Conservation (phyloP, 257 asterid species). For the Cynanchum wilfordii region DNA sequence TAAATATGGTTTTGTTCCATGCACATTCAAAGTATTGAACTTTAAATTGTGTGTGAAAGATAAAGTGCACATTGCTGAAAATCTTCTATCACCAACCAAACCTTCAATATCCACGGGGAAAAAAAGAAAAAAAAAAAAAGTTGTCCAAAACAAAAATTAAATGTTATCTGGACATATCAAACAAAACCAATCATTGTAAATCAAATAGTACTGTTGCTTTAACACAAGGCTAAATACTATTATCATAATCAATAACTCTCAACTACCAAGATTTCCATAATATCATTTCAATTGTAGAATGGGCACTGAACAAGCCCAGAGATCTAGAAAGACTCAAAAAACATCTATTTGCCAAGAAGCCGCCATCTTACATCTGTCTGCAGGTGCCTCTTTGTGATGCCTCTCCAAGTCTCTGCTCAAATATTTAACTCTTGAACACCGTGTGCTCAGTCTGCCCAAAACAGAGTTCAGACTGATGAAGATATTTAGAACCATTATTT, state of each 20-base stretch:
- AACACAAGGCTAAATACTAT: background rate
- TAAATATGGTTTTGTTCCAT: background rate
- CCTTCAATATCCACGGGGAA: background rate
- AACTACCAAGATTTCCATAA: background rate
- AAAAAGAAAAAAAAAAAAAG: background rate
- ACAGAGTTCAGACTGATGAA: background rate
- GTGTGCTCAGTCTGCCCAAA: conserved; percentile 7
- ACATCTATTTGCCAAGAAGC: background rate
- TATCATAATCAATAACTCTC: background rate
- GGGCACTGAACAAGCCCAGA: background rate
- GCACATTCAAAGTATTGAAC: background rate
- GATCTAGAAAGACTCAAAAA: background rate
- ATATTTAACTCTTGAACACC: conserved; percentile 6
- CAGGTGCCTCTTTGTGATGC: conserved; percentile 9
- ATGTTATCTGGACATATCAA: background rate
- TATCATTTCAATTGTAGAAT: too few species aligned
- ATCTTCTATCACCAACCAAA: background rate
- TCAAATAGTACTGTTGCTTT: background rate
- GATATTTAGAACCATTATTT: background rate
- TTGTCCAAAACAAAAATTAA: background rate
- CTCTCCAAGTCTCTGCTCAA: conserved; percentile 9
- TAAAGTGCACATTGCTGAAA: background rate
- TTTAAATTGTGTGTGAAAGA: background rate
- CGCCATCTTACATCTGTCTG: background rate
- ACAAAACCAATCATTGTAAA: conserved; percentile 2